These are phyloP conservation scores for Colletotrichum lupini DNA, from an alignment of 2,329 filamentous ascomycete genomes.

Conservation along the genomic window DNA sequence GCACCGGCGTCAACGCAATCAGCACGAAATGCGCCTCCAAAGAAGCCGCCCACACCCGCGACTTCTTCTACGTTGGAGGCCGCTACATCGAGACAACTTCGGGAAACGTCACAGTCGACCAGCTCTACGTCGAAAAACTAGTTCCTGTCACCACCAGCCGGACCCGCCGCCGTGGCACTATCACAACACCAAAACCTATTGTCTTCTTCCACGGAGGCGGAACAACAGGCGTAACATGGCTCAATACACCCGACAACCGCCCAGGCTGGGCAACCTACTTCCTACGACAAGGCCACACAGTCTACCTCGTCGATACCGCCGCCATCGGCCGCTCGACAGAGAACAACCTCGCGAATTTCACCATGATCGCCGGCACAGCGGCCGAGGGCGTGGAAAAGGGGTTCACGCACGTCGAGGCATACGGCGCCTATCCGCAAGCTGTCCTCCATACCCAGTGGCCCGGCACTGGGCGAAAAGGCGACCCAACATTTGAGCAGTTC, in stretches of 20 bases:
- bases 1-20: constrained; percentile 30
- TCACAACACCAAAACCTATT: constrained; percentile 9
- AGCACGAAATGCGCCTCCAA: constrained; percentile 30
- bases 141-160: constrained; percentile 40
- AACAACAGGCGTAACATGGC: constrained; percentile 41
- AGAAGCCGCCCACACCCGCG: constrained; percentile 39
- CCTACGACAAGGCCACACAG: constrained; percentile 50
- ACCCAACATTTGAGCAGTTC: constrained; percentile 45
- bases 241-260: constrained; percentile 58
- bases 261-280: constrained; percentile 60
- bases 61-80: constrained; percentile 51
- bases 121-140: constrained; percentile 66
- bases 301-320: constrained; percentile 57
- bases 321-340: constrained; percentile 49
- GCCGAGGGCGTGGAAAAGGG: constrained; percentile 42
- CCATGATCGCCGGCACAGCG: constrained; percentile 35
- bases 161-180: background rate
- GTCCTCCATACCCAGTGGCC: constrained; percentile 52
- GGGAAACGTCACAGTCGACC: constrained; percentile 48
- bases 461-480: constrained; percentile 42
- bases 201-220: constrained; percentile 33
- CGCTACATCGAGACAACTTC: constrained; percentile 43
- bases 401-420: constrained; percentile 45
- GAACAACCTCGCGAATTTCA: constrained; percentile 38
- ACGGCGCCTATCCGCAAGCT: constrained; percentile 41